A percentile compares a stretch with the other conserved stretches of the same genome.
Conservation (phyloP, 2,329 filamentous ascomycete genomes). For the Cercospora citrullina region DNA sequence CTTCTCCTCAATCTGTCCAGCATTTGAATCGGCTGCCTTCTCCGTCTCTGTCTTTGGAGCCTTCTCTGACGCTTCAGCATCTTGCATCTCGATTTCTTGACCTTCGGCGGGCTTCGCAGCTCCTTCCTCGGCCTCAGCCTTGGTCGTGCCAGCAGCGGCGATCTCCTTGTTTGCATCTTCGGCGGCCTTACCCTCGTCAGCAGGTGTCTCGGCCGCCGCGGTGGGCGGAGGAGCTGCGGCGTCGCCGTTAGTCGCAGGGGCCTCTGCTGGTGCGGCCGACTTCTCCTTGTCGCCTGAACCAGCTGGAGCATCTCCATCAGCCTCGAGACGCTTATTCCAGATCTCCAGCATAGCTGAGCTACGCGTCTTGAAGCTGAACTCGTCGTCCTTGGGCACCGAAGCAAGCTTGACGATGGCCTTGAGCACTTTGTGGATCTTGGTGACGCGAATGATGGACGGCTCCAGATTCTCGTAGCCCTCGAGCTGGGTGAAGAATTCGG, state of each 20-base stretch:
- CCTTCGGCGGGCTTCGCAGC: constrained; percentile 19
- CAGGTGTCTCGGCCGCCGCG: constrained; percentile 22
- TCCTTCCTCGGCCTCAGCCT: constrained; percentile 18
- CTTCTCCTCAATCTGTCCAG: constrained; percentile 26
- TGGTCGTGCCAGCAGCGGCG: constrained; percentile 10
- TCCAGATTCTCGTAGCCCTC: constrained; percentile 81
- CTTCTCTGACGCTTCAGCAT: constrained; percentile 29
- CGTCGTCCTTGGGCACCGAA: constrained; percentile 81
- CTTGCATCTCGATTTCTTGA: constrained; percentile 31
- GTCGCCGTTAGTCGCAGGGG: constrained; percentile 24
- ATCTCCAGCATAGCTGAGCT: constrained; percentile 76
- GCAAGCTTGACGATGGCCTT: constrained; percentile 90
- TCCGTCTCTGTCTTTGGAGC: constrained; percentile 28
- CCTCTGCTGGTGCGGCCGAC: constrained; percentile 26
- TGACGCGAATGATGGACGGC: constrained; percentile 80
- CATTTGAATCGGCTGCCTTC: constrained; percentile 26
- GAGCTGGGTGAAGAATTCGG: constrained; percentile 74
- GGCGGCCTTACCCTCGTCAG: constrained; percentile 34
- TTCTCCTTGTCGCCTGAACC: constrained; percentile 39
- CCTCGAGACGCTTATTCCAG: constrained; percentile 77
- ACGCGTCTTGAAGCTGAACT: constrained; percentile 84
- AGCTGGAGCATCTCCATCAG: constrained; percentile 38
- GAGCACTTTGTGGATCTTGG: constrained; percentile 98
- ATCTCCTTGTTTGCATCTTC: constrained; percentile 28
- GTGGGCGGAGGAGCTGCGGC: constrained; percentile 27